Base-by-base conservation (phyloP, 2,329 filamentous ascomycete species). In the Fusarium circinatum region DNA sequence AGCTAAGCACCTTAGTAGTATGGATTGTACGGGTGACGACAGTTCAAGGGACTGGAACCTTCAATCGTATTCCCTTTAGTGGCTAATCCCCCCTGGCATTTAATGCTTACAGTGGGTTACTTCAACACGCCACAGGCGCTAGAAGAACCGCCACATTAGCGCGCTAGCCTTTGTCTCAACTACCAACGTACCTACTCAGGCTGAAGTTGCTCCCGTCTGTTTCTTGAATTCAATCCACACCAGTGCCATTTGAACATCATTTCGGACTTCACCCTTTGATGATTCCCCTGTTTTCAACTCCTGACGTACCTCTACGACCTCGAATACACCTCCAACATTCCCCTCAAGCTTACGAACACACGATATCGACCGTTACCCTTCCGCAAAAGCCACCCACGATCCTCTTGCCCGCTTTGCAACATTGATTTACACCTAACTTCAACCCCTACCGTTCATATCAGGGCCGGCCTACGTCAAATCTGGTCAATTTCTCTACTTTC, bases 91-190 rank as follows among this genome's bases (percentile, higher is more conserved):
- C 68, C 63, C 42, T 42, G 54, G 52, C 30, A 39, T 45, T 58
- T 49, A 54, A 62, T 73, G 58, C 32, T 51, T 70, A 49, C 70
- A 77, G 73, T 68, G 61, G 61, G 47, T 39, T 75, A 28, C 65
- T 54, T 57, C 26, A 66, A 71, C 61, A 70, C 68, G 67, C 76
- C 65, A 75, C 71, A 77, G 58, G 68, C 69, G 68, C 74, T 75
- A 75, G 64, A 74, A 47, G 63, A 76, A 67, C 74, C 70, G 66
- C 73, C 69, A 75, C 74, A 62, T 74, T 78, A 76, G 75, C 72
- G 64, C 61, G 57, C 48, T 61, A 62, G 61, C 61, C 52, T 57
- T 67, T 17, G 49, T 38, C 45, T 63, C 42, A 18, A 54, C 61
- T 71, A 48, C 42, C 41, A 18, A 24, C 41, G 52, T 67, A 48